Evolutionary conservation across 2,329 filamentous ascomycete species (phyloP), one percentile per base, ranked within the genome.

Genomic region (Aspergillus neoniger): DNA sequence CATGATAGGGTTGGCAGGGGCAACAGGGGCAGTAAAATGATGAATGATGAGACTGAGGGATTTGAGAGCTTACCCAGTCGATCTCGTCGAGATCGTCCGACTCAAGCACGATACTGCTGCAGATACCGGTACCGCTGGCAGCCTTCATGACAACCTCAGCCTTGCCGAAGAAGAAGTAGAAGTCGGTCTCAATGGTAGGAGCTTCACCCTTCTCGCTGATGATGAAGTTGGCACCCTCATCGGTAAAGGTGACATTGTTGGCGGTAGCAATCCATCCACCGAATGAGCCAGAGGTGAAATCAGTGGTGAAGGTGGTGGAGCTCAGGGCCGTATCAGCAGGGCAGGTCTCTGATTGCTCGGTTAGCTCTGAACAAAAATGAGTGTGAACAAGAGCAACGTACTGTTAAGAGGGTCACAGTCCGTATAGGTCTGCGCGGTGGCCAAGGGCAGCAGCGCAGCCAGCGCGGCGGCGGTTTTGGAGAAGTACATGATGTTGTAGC

Each of bases 131-230:
- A 2, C 95, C 95, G 0, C 91, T 89, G 15, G 95, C 91, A 38
- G 91, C 87, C 79, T 95, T 92, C 83, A 97, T 84, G 54, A 86
- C 88, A 66, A 96, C 86, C 65, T 95, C 90, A 72, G 96, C 89
- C 64, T 89, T 90, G 69, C 95, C 95, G 74, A 96, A 99, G 91
- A 98, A 96, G 81, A 99, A 96, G 83, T 96, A 97, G 84, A 96
- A 97, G 70, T 93, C 85, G 64, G 92, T 96, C 65, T 85, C 83
- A 60, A 99, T 86, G 74, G 93, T 92, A 0, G 95, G 95, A 2
- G 93, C 87, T 72, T 98, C 91, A 65, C 94, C 92, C 53, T 87
- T 82, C 74, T 88, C 80, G 51, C 84, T 78, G 60, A 99, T 88
- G 30, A 90, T 92, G 77, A 99, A 96, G 43, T 86, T 86, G 25